Percentiles rank a stretch among this genome's conserved stretches.
phyloP scores from a whole-genome alignment of 306 rosid species.

The Carpinus fangiana region DNA sequence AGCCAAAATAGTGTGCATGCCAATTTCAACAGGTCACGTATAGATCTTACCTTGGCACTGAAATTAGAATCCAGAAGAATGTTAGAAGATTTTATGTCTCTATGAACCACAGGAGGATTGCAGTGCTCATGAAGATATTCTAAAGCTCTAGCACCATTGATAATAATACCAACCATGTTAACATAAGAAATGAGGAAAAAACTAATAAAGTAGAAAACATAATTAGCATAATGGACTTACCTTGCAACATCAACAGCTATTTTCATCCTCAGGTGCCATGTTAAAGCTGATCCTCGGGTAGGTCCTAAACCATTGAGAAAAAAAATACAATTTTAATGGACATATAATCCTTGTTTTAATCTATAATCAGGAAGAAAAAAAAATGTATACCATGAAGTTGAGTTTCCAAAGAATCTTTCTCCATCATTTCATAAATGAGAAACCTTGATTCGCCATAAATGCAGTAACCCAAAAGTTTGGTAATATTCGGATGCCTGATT shows the following conservation, averaged over 20 bases:
- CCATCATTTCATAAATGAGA: constrained; percentile 80
- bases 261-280: constrained; percentile 80
- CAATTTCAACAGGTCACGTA: background rate
- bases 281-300: constrained; percentile 57
- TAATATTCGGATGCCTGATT: constrained; percentile 77
- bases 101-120: constrained; percentile 77
- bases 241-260: constrained; percentile 83
- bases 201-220: constrained; percentile 3
- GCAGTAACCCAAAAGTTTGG: constrained; percentile 77
- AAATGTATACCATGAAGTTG: constrained; percentile 63
- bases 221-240: constrained; percentile 36
- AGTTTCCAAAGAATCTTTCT: constrained; percentile 68
- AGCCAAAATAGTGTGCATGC: background rate
- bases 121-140: constrained; percentile 90
- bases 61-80: constrained; percentile 84
- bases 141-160: constrained; percentile 58
- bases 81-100: constrained; percentile 73
- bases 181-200: background rate
- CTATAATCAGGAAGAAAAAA: constrained; percentile 14
- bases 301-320: constrained; percentile 54
- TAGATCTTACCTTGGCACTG: constrained; percentile 71
- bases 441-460: constrained; percentile 71
- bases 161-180: constrained; percentile 13
- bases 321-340: background rate
- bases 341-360: constrained; percentile 2